Conservation (phyloP, 2,329 filamentous ascomycete species). For the Graphium sp. region DNA sequence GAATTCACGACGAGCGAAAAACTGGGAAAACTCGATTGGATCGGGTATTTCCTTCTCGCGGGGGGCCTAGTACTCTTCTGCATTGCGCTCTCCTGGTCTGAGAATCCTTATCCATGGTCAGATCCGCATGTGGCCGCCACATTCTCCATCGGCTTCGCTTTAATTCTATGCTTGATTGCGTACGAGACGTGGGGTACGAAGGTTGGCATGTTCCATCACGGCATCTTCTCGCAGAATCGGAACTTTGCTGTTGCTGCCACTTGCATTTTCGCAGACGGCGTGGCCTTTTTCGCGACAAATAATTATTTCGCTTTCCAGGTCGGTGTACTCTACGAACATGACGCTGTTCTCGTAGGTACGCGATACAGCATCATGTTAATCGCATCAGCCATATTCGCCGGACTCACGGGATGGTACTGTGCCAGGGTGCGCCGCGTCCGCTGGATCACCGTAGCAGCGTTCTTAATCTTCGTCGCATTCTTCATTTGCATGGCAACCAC, state of each 20-base stretch:
- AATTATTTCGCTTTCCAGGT: conserved; percentile 22
- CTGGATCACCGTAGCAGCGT: conserved; percentile 10
- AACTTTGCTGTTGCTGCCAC: conserved; percentile 18
- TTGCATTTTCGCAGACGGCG: conserved; percentile 18
- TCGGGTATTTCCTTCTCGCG: conserved; percentile 17
- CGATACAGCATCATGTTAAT: conserved; percentile 17
- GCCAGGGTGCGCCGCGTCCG: conserved; percentile 11
- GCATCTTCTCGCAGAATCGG: conserved; percentile 15
- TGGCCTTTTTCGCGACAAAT: conserved; percentile 22
- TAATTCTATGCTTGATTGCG: conserved; percentile 11
- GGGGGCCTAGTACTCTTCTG: conserved; percentile 19
- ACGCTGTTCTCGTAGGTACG: conserved; percentile 14
- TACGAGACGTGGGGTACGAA: conserved; percentile 18
- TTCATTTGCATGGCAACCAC: conserved; percentile 18
- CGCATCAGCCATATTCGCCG: conserved; percentile 11
- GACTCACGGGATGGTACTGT: conserved; percentile 15
- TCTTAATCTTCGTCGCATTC: conserved; percentile 13
- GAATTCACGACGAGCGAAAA: conserved; percentile 12
- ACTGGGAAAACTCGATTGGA: conserved; percentile 18
- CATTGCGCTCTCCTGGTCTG: conserved; percentile 18
- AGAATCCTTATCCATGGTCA: conserved; percentile 20
- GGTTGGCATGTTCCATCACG: conserved; percentile 23
- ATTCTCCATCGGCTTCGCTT: conserved; percentile 15
- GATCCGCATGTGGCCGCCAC: conserved; percentile 16
- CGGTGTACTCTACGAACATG: conserved; percentile 17